Evolutionary conservation across 768 basidiomycete species (phyloP).

Genomic region (Gloeostereum incarnatum): DNA sequence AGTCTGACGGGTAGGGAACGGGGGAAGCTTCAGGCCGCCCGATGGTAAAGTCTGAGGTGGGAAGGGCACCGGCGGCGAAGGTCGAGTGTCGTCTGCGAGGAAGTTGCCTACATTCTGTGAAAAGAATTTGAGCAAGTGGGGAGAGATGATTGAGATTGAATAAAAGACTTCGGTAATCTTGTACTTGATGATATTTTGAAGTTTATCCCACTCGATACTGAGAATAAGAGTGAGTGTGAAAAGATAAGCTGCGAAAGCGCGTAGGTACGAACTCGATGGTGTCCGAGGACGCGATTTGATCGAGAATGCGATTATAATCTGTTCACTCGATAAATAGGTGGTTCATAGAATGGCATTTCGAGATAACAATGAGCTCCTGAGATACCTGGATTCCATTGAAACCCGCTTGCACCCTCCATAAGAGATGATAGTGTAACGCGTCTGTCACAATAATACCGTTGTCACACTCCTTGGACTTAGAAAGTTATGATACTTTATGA

Average conservation of each 20-base stretch:
- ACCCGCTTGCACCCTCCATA: no score
- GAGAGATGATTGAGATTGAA: not conserved
- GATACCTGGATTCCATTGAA: slow-evolving; percentile 5
- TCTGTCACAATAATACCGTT: no score
- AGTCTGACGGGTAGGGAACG: slow-evolving; percentile 56
- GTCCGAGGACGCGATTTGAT: slow-evolving; percentile 59
- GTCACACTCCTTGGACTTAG: no score
- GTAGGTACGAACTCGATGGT: slow-evolving; percentile 40
- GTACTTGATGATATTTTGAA: slow-evolving; percentile 66
- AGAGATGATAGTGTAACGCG: no score
- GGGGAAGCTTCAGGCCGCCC: slow-evolving; percentile 63
- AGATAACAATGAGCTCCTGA: not conserved
- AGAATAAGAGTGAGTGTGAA: no score
- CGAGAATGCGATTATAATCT: slow-evolving; percentile 51
- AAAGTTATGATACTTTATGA: no score
- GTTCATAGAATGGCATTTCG: slow-evolving; percentile 9
- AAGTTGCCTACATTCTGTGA: slow-evolving; percentile 22
- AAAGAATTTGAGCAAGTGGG: not conserved
- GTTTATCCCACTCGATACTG: slow-evolving; percentile 47
- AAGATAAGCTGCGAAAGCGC: slow-evolving; percentile 28
- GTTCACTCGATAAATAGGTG: no score
- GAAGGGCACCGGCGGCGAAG: slow-evolving; percentile 27
- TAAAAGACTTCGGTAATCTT: slow-evolving; percentile 56
- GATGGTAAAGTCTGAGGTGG: slow-evolving; percentile 31
- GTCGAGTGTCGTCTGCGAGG: slow-evolving; percentile 11